Percentiles rank a stretch among this genome's conserved stretches.
Conservation (phyloP, 768 basidiomycete genomes). For the Amylocystis lapponica region DNA sequence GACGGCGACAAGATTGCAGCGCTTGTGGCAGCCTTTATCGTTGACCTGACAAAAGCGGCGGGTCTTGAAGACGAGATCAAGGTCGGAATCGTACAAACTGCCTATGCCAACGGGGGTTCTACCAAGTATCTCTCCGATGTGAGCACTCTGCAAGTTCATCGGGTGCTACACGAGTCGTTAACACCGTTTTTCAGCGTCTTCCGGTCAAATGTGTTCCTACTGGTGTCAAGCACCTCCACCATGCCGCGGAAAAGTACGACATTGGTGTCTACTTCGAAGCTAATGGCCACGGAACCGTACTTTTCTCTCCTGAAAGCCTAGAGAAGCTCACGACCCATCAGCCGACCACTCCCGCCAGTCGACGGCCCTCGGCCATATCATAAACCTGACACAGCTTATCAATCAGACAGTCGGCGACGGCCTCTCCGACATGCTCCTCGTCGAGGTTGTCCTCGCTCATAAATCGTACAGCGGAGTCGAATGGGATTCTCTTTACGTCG, state of each 20-base stretch:
- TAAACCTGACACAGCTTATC: constrained; percentile 76
- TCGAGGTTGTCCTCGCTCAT: constrained; percentile 88
- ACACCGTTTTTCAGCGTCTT: constrained; percentile 51
- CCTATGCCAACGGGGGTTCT: constrained; percentile 96
- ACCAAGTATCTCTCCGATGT: constrained; percentile 88
- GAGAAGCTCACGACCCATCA: constrained; percentile 54
- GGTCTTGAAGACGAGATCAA: constrained; percentile 73
- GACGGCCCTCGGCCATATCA: constrained; percentile 71
- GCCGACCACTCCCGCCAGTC: constrained; percentile 81
- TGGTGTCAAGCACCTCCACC: constrained; percentile 97
- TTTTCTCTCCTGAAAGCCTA: constrained; percentile 80
- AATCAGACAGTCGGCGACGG: constrained; percentile 99
- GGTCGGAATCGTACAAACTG: constrained; percentile 96
- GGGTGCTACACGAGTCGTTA: neutral
- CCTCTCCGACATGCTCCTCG: constrained; percentile 90
- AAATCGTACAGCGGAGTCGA: constrained; percentile 76
- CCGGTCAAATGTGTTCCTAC: constrained; percentile 95
- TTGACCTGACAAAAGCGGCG: constrained; percentile 80
- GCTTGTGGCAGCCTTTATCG: constrained; percentile 88
- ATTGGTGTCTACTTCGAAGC: constrained; percentile 99
- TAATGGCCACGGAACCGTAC: constrained; percentile 95
- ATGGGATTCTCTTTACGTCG: constrained; percentile 92
- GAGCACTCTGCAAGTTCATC: constrained; percentile 18
- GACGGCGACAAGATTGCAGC: constrained; percentile 99
- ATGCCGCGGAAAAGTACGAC: constrained; percentile 90